A percentile compares a stretch with the other conserved stretches of the same genome.
Evolutionary conservation across 106 monocot species (phyloP).

Genomic region (Dactylorhiza incarnata): DNA sequence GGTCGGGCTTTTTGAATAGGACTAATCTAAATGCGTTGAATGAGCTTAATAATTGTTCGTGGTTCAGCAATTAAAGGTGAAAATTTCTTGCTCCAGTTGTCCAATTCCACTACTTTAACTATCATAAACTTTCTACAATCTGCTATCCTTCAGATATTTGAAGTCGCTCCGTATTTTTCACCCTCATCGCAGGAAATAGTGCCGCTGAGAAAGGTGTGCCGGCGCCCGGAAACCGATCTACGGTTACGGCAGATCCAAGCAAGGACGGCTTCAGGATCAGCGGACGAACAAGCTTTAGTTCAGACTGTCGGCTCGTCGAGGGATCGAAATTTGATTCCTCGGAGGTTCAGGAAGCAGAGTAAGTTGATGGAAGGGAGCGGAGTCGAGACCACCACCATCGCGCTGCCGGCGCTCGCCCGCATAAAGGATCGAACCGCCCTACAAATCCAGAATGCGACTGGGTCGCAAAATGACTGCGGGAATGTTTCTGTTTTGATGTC

Average conservation of each 20-base stretch:
- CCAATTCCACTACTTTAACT: no score
- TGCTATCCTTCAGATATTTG: neutral
- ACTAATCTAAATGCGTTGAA: no score
- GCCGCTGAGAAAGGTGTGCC: conserved; percentile 58
- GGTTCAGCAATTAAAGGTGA: no score
- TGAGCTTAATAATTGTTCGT: no score
- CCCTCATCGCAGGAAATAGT: conserved; percentile 55
- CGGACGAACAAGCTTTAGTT: neutral
- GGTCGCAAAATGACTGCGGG: neutral
- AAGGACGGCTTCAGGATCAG: conserved; percentile 24
- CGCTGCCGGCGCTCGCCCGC: neutral
- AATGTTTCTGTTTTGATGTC: neutral
- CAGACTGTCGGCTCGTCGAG: neutral
- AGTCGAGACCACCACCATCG: conserved; percentile 18
- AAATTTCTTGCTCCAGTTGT: no score
- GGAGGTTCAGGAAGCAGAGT: conserved; percentile 20
- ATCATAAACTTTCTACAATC: neutral
- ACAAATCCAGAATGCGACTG: neutral
- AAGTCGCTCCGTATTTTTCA: neutral
- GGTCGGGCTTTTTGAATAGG: no score
- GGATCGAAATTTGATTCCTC: neutral
- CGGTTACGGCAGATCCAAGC: conserved; percentile 37
- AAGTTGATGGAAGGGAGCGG: conserved; percentile 39
- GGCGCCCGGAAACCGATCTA: conserved; percentile 62
- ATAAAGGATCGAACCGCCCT: neutral